Conservation (phyloP, 805 yeast species). For the Starmerella gropengiesseri region DNA sequence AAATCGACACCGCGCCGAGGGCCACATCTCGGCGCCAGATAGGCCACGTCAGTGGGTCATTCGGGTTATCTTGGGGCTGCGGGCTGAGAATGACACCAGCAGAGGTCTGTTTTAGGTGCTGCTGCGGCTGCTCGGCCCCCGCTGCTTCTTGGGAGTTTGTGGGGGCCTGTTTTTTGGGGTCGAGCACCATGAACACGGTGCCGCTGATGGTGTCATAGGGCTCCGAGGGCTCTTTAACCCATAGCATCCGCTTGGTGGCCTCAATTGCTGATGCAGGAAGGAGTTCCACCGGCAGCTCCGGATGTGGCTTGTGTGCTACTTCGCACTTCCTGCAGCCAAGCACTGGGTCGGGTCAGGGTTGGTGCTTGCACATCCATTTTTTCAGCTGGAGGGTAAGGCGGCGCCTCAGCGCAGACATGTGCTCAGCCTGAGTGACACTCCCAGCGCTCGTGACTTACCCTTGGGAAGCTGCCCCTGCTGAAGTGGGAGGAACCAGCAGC, state of each 20-base stretch:
- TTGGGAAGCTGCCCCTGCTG: too few relatives aligned
- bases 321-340: too few relatives aligned
- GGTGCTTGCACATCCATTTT: too few relatives aligned
- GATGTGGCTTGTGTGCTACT: neutral
- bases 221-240: slow-evolving; percentile 35
- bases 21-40: slow-evolving; percentile 47
- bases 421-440: too few relatives aligned
- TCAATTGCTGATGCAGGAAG: neutral
- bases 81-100: slow-evolving; percentile 46
- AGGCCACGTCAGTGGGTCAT: slow-evolving; percentile 61
- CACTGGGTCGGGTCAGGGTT: too few relatives aligned
- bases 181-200: slow-evolving; percentile 36
- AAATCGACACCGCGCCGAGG: slow-evolving; percentile 43
- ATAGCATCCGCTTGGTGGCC: slow-evolving; percentile 23
- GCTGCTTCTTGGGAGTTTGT: too few relatives aligned
- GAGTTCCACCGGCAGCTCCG: neutral
- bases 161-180: neutral
- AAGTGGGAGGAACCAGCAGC: too few relatives aligned
- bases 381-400: too few relatives aligned
- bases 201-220: slow-evolving; percentile 37
- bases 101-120: slow-evolving; percentile 35
- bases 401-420: too few relatives aligned
- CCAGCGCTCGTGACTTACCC: too few relatives aligned
- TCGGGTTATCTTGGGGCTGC: slow-evolving; percentile 52
- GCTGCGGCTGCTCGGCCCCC: slow-evolving; percentile 17